phyloP scores from a whole-genome alignment of 2,329 filamentous ascomycete species.

The Calonectria pseudoturangicola region DNA sequence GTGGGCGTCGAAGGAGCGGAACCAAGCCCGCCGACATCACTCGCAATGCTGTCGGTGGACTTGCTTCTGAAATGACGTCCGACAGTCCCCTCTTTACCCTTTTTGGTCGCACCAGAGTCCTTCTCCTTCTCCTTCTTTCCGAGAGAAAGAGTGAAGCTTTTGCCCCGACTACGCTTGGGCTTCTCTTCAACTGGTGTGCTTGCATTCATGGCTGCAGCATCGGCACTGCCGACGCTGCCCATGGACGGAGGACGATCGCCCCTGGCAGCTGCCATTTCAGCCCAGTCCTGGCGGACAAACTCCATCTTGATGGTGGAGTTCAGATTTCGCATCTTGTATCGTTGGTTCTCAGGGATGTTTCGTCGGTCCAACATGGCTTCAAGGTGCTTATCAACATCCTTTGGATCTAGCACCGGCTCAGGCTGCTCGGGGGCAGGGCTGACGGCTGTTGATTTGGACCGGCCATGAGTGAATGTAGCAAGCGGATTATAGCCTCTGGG shows the following conservation, averaged over 20 bases:
- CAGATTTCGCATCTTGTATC: constrained; percentile 94
- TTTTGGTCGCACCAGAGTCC: constrained; percentile 82
- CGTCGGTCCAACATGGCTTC: constrained; percentile 85
- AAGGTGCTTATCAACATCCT: constrained; percentile 74
- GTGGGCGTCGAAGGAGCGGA: constrained; percentile 73
- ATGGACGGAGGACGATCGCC: constrained; percentile 66
- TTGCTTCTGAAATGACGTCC: constrained; percentile 81
- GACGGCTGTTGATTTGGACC: constrained; percentile 60
- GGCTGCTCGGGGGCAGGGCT: constrained; percentile 61
- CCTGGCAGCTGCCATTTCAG: constrained; percentile 75
- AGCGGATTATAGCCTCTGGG: constrained; percentile 63
- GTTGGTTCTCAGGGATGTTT: constrained; percentile 95
- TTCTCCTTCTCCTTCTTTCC: constrained; percentile 74
- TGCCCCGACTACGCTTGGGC: constrained; percentile 68
- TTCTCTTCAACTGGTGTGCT: constrained; percentile 66
- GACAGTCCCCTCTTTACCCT: constrained; percentile 78
- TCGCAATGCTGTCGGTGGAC: constrained; percentile 81
- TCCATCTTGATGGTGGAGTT: constrained; percentile 95
- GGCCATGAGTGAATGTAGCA: constrained; percentile 61
- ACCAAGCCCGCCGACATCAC: constrained; percentile 72
- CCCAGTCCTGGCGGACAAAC: constrained; percentile 93
- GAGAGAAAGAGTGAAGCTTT: constrained; percentile 85
- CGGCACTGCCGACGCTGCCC: constrained; percentile 64
- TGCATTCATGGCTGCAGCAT: constrained; percentile 58
- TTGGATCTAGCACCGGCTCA: constrained; percentile 72